phyloP scores from a whole-genome alignment of 805 yeast genomes.

The Ogataea dorogensis region DNA sequence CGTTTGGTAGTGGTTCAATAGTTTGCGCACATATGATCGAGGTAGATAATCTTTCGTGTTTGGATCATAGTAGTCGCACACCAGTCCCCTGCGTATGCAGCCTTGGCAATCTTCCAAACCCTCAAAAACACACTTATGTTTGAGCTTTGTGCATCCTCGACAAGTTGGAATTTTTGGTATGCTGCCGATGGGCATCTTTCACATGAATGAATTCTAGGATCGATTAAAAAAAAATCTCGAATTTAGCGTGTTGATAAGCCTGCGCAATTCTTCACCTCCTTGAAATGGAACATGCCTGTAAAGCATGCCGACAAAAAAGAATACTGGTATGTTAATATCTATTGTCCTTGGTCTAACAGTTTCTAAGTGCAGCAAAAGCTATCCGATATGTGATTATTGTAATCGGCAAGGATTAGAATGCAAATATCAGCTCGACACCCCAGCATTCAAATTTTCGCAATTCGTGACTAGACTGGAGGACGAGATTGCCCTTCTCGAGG shows the following conservation, averaged over 20 bases:
- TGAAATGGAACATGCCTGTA: conserved; percentile 3
- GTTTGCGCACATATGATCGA: conserved; percentile 3
- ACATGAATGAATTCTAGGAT: no score
- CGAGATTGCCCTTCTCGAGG: conserved; percentile 4
- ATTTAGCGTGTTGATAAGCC: no score
- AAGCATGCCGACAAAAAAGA: conserved; percentile 1
- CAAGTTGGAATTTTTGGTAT: conserved; percentile 5
- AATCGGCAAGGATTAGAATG: background rate
- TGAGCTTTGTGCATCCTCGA: conserved; percentile 1
- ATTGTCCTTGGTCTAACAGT: background rate
- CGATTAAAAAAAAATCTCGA: no score
- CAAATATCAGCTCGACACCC: conserved; percentile 1
- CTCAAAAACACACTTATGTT: conserved; percentile 2
- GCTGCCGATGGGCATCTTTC: background rate
- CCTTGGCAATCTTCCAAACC: conserved; percentile 2
- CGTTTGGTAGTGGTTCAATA: background rate
- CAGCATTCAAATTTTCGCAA: conserved; percentile 1
- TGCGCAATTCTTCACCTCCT: no score
- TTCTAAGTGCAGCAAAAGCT: background rate
- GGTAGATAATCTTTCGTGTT: conserved; percentile 2
- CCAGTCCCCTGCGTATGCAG: background rate
- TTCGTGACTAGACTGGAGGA: conserved; percentile 3
- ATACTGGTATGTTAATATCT: conserved; percentile 2
- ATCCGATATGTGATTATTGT: background rate
- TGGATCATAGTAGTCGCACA: conserved; percentile 4